Evolutionary conservation across 176 grass and related monocot species (phyloP).

Genomic region (Eleusine coracana): DNA sequence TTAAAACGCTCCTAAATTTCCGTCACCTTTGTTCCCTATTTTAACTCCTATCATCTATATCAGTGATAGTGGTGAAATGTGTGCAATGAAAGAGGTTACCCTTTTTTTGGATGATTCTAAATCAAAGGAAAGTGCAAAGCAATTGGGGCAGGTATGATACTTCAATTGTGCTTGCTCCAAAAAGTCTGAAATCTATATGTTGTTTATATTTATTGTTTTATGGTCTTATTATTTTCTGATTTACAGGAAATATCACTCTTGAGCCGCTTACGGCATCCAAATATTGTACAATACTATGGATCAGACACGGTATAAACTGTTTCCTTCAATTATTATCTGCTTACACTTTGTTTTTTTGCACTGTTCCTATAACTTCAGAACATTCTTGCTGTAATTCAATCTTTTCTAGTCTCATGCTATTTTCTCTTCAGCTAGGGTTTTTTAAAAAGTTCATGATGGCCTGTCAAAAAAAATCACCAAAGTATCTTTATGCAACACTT

Average conservation of each 20-base stretch:
- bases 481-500: slow-evolving; percentile 22
- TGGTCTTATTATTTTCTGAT: slow-evolving; percentile 33
- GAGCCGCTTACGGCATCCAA: slow-evolving; percentile 88
- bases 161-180: slow-evolving; percentile 8
- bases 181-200: background rate
- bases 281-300: slow-evolving; percentile 96
- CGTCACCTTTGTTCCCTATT: slow-evolving; percentile 35
- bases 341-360: slow-evolving; percentile 29
- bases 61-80: slow-evolving; percentile 99
- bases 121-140: slow-evolving; percentile 96
- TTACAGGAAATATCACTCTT: slow-evolving; percentile 93
- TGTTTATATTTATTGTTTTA: slow-evolving; percentile 17
- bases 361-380: slow-evolving; percentile 27
- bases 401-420: background rate
- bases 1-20: slow-evolving; percentile 24
- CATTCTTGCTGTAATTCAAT: slow-evolving; percentile 25
- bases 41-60: slow-evolving; percentile 31
- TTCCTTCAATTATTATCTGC: slow-evolving; percentile 34
- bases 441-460: slow-evolving; percentile 8
- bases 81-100: slow-evolving; percentile 99
- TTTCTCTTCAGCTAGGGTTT: slow-evolving; percentile 17
- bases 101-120: slow-evolving; percentile 95
- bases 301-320: slow-evolving; percentile 83
- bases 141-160: slow-evolving; percentile 77
- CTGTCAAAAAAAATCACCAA: slow-evolving; percentile 22